These are phyloP conservation scores for Catharanthus roseus DNA, from an alignment of 257 asterid genomes.

Conservation along the genomic window DNA sequence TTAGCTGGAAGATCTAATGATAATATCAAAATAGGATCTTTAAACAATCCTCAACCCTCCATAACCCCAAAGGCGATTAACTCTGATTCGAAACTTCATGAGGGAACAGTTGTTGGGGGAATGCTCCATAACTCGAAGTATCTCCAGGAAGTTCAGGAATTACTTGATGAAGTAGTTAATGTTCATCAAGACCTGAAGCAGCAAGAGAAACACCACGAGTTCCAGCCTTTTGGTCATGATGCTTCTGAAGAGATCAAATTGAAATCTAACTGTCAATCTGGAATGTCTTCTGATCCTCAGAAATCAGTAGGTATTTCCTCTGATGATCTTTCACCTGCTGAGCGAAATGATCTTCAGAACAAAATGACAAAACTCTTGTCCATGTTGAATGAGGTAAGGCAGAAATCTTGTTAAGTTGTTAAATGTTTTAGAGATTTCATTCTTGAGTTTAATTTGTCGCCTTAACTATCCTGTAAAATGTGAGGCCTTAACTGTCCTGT, in stretches of 20 bases:
- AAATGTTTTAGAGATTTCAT: neutral
- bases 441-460: neutral
- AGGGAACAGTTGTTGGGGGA: constrained; percentile 25
- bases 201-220: constrained; percentile 23
- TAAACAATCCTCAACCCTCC: constrained; percentile 19
- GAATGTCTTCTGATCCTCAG: constrained; percentile 24
- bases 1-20: constrained; percentile 28
- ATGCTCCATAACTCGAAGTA: constrained; percentile 41
- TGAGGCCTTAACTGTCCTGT: no score
- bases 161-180: constrained; percentile 58
- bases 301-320: constrained; percentile 22
- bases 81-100: constrained; percentile 25
- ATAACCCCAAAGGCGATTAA: constrained; percentile 26
- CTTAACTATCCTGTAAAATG: neutral
- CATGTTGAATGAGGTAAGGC: constrained; percentile 60
- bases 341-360: constrained; percentile 48
- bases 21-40: constrained; percentile 22
- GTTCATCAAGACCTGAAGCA: constrained; percentile 35
- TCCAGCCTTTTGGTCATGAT: constrained; percentile 24
- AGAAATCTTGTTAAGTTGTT: neutral
- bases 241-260: constrained; percentile 27
- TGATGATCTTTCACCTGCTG: constrained; percentile 43
- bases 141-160: constrained; percentile 57
- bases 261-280: constrained; percentile 26
- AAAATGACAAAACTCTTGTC: constrained; percentile 53